phyloP scores from a whole-genome alignment of 2,329 filamentous ascomycete species.

The Fusarium sp. region DNA sequence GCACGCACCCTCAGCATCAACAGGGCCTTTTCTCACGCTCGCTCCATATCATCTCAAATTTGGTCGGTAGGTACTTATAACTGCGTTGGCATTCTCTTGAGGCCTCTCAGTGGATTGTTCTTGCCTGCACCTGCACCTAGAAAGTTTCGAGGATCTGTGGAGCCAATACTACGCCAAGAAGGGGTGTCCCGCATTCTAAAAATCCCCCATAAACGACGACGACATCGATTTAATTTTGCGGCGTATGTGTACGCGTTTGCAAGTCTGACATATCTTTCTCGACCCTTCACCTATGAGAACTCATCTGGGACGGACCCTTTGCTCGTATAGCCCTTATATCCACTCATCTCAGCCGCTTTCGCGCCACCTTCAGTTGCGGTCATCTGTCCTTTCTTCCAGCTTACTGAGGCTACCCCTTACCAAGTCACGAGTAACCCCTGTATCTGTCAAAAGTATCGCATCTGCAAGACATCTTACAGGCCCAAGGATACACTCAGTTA shows the following conservation, averaged over 20 bases:
- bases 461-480: conserved; percentile 6
- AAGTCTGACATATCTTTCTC: conserved; percentile 14
- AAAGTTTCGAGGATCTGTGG: conserved; percentile 25
- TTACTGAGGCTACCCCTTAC: conserved; percentile 23
- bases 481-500: neutral
- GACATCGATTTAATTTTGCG: conserved; percentile 34
- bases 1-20: conserved; percentile 31
- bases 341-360: conserved; percentile 6
- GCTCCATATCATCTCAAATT: conserved; percentile 16
- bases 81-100: neutral
- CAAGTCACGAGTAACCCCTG: conserved; percentile 26
- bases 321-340: conserved; percentile 20
- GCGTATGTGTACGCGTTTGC: conserved; percentile 32
- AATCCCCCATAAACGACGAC: conserved; percentile 35
- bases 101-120: conserved; percentile 6
- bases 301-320: conserved; percentile 31
- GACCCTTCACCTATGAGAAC: conserved; percentile 38
- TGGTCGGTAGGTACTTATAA: conserved; percentile 18
- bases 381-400: conserved; percentile 24
- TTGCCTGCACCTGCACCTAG: neutral
- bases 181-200: conserved; percentile 37
- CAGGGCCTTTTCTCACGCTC: conserved; percentile 18
- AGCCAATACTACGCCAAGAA: conserved; percentile 34
- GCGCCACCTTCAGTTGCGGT: conserved; percentile 23
- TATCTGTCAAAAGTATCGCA: conserved; percentile 8